phyloP scores from a whole-genome alignment of 2,329 filamentous ascomycete genomes.

The Cladorrhinum sp. region DNA sequence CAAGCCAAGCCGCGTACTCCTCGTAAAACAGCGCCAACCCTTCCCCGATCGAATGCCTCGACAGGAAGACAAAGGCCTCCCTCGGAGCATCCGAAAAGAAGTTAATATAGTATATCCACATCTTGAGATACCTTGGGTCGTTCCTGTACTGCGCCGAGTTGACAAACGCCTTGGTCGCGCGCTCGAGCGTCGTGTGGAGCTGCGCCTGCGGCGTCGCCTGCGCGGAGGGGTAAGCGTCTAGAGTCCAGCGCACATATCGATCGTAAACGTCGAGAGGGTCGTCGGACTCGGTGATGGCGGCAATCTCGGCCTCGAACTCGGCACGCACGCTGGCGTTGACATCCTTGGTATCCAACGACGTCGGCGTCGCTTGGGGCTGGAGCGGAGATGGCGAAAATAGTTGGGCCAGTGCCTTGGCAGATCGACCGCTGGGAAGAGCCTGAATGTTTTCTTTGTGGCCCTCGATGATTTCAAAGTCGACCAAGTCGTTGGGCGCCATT shows the following conservation, averaged over 20 bases:
- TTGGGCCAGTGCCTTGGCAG: slow-evolving; percentile 81
- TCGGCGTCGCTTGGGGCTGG: slow-evolving; percentile 58
- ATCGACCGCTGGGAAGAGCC: slow-evolving; percentile 79
- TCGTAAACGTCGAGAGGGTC: slow-evolving; percentile 95
- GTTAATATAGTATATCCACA: slow-evolving; percentile 93
- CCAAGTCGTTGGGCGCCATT: slow-evolving; percentile 55
- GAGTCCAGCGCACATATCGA: slow-evolving; percentile 93
- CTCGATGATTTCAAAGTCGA: slow-evolving; percentile 90
- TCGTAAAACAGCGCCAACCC: slow-evolving; percentile 90
- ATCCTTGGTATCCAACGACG: slow-evolving; percentile 67
- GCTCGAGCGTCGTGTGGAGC: slow-evolving; percentile 82
- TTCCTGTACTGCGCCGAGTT: slow-evolving; percentile 87
- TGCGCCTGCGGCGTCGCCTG: slow-evolving; percentile 92
- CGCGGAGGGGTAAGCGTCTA: slow-evolving; percentile 90
- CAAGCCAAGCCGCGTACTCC: slow-evolving; percentile 91
- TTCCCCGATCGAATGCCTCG: slow-evolving; percentile 84
- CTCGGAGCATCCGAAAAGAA: slow-evolving; percentile 91
- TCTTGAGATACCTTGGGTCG: slow-evolving; percentile 85
- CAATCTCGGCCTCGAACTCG: slow-evolving; percentile 82
- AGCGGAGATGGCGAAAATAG: slow-evolving; percentile 68
- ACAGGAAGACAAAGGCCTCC: slow-evolving; percentile 87
- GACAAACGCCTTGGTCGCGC: slow-evolving; percentile 87
- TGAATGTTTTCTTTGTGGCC: slow-evolving; percentile 98
- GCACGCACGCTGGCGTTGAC: slow-evolving; percentile 76
- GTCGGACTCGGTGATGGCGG: slow-evolving; percentile 77